Conservation (phyloP, 202 grass and related monocot species). For the Zizania palustris region DNA sequence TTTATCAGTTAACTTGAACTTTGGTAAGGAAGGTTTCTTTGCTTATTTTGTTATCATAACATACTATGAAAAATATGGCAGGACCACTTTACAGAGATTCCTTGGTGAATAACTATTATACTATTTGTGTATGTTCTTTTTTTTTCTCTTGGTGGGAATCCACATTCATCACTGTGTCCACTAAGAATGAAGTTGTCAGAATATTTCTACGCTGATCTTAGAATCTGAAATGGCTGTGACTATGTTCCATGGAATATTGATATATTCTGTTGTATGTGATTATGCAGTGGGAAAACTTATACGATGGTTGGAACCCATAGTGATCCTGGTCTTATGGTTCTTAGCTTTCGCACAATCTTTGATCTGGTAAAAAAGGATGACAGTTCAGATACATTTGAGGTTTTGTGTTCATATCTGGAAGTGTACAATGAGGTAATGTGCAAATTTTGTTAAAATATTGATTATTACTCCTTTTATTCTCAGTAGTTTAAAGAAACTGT, state of each 20-base stretch:
- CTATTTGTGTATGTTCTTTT: neutral
- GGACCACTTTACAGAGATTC: neutral
- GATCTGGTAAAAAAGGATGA: constrained; percentile 84
- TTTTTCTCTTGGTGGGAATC: neutral
- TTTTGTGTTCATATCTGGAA: constrained; percentile 99
- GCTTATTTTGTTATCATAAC: constrained; percentile 8
- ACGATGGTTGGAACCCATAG: constrained; percentile 90
- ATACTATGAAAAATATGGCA: neutral
- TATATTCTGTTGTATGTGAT: constrained; percentile 38
- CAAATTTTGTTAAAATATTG: constrained; percentile 17
- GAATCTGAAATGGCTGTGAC: neutral
- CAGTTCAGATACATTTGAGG: constrained; percentile 80
- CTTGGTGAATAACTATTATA: neutral
- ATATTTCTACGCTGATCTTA: neutral
- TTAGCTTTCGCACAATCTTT: constrained; percentile 98
- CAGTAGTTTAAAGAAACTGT: constrained; percentile 9
- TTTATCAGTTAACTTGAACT: neutral
- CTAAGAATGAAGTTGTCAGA: neutral
- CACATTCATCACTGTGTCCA: neutral
- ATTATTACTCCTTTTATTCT: neutral
- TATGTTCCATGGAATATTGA: constrained; percentile 39
- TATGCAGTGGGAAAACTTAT: constrained; percentile 96
- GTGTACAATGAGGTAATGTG: constrained; percentile 92
- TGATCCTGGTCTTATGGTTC: constrained; percentile 98
- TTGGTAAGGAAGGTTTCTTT: constrained; percentile 9